Base-by-base conservation (phyloP, 805 yeast genomes). In the Kuraishia cidri region DNA sequence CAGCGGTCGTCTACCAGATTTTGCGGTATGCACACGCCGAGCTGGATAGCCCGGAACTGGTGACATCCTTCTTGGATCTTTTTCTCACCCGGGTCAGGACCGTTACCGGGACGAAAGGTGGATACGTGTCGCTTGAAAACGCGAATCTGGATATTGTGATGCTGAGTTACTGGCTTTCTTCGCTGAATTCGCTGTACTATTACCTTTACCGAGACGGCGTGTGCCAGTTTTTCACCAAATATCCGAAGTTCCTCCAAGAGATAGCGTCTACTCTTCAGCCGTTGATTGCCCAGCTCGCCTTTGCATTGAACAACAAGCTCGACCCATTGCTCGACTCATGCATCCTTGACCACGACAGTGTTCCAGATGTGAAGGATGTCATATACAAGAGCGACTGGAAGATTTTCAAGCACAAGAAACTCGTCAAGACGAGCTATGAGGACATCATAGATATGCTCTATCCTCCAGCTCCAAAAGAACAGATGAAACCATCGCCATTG, bases 401-500 rank as follows among this genome's bases (percentile, higher is more conserved):
- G 41, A 45, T 63, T 10, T 69, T 65, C 53, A 72, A 61, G 44
- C 54, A 56, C 22, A 68, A 69, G 41, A 49, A 52, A 27, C 59
- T 62, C 35, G 61, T 54, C 33, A 55, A 54, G 21, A 67, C 69
- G 37, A 74, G 75, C 4, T 80, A 79, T 48, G 86, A 81, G 33
- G 90, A 83, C 42, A 79, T 87, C 22, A 60, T 79, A 29, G 69
- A 75, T 34, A 81, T 78, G 72, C 60, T 86, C 35, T 79, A 79
- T 41, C 97, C 97, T 4, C 97, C 97, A 2, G 64, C 90, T 0
- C 72, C 83, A 14, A 66, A 72, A 30, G 81, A 83, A 37, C 80
- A 85, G 48, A 76, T 82, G 68, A 77, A 75, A 49, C 95, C 96
- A 3, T 85, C 97, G 0, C 98, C 98, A 0, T 63, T 88, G 33